Percentiles rank a stretch among this genome's conserved stretches.
Evolutionary conservation across 2,329 filamentous ascomycete genomes (phyloP).

Genomic region (Thelonectria olida): DNA sequence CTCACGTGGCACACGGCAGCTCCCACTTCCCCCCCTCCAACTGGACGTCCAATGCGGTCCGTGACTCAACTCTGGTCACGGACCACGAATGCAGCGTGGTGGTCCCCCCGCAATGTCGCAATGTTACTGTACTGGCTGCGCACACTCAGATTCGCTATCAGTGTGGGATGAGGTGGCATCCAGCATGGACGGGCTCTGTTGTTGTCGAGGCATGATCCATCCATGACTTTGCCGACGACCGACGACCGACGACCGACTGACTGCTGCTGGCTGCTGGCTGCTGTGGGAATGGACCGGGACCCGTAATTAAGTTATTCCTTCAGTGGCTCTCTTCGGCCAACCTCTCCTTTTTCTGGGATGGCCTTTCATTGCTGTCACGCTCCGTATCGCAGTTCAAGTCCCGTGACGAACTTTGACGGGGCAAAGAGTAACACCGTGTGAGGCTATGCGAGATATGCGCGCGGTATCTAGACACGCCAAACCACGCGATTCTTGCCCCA

Average conservation of each 20-base stretch:
- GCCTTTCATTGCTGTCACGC: neutral
- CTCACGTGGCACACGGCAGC: conserved; percentile 17
- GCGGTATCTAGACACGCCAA: neutral
- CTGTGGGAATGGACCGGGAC: neutral
- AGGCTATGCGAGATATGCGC: too few species aligned
- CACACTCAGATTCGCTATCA: neutral
- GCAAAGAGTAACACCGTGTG: too few species aligned
- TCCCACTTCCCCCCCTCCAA: conserved; percentile 8
- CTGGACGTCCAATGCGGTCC: neutral
- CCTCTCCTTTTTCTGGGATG: conserved; percentile 1
- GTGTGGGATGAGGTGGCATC: neutral
- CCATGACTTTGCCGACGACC: neutral
- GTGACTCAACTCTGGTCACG: neutral
- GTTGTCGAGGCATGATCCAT: neutral
- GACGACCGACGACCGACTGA: too few species aligned
- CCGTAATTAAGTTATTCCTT: neutral
- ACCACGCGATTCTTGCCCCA: neutral
- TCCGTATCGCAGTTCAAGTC: too few species aligned
- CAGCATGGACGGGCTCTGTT: neutral
- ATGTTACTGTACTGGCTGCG: conserved; percentile 2
- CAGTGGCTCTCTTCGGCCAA: conserved; percentile 2
- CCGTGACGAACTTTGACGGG: too few species aligned
- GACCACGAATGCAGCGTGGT: too few species aligned
- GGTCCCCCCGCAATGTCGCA: too few species aligned
- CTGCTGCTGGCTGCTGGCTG: neutral